These are phyloP conservation scores for Phytophthora melonis DNA, from an alignment of 352 stramenopile genomes.

Conservation along the genomic window DNA sequence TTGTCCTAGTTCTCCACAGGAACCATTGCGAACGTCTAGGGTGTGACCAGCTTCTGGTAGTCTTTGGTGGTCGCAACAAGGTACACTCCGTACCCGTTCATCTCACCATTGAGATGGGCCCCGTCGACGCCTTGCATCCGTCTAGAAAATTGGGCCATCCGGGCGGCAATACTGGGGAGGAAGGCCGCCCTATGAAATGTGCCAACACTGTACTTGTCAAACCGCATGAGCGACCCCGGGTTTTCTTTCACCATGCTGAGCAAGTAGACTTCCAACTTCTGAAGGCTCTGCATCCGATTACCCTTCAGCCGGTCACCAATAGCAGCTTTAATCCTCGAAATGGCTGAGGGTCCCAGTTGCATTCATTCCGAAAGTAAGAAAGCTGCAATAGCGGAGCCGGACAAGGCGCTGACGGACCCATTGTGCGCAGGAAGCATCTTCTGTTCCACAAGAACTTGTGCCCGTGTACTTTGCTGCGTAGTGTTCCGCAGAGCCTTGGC, in stretches of 20 bases:
- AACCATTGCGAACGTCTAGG: conserved; percentile 16
- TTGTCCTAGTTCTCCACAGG: conserved; percentile 34
- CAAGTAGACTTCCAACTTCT: conserved; percentile 7
- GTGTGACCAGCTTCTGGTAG: conserved; percentile 29
- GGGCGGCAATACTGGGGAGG: conserved; percentile 6
- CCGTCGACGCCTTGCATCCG: conserved; percentile 27
- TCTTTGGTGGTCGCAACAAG: conserved; percentile 36
- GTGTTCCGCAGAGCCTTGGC: conserved; percentile 10
- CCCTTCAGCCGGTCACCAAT: conserved; percentile 6
- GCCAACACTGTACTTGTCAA: conserved; percentile 3
- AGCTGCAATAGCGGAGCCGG: neutral
- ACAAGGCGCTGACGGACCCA: conserved; percentile 5
- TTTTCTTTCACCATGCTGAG: neutral
- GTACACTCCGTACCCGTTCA: conserved; percentile 24
- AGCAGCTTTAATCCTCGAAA: conserved; percentile 7
- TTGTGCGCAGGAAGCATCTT: conserved; percentile 14
- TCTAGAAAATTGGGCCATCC: neutral
- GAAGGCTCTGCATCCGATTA: neutral
- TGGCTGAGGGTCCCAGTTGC: neutral
- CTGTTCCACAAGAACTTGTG: neutral
- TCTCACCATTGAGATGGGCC: conserved; percentile 22
- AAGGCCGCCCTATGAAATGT: conserved; percentile 20
- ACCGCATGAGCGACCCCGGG: neutral
- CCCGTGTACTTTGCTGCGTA: neutral
- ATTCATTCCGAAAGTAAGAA: conserved; percentile 8